Conservation (phyloP, 768 basidiomycete genomes). For the Kwoniella heveanensis region DNA sequence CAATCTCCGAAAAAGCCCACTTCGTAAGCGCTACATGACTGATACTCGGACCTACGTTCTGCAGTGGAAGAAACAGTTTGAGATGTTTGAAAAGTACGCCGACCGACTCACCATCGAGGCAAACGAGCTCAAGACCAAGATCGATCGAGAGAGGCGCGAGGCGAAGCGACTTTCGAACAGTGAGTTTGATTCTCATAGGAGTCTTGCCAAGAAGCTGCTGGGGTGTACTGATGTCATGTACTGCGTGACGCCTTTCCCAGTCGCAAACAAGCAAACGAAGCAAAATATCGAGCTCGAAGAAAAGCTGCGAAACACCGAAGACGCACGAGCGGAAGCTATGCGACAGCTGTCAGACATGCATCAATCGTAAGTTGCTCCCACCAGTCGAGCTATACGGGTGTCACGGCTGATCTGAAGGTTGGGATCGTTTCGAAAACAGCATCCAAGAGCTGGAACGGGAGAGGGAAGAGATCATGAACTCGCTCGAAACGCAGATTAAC, state of each 20-base stretch:
- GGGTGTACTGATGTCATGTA: no score
- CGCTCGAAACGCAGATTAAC: slow-evolving; percentile 48
- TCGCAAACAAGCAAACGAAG: slow-evolving; percentile 30
- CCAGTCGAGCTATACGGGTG: no score
- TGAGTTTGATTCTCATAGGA: slow-evolving; percentile 58
- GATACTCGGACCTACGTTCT: no score
- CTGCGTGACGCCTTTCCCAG: slow-evolving; percentile 9
- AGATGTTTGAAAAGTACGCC: slow-evolving; percentile 90
- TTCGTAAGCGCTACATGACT: no score
- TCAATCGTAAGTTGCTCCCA: slow-evolving; percentile 77
- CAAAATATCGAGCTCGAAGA: slow-evolving; percentile 33
- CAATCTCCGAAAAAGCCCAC: no score
- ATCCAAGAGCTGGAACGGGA: slow-evolving; percentile 54
- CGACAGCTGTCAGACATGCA: slow-evolving; percentile 82
- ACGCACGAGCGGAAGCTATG: slow-evolving; percentile 75
- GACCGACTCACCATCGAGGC: slow-evolving; percentile 78
- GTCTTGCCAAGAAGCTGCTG: slow-evolving; percentile 77
- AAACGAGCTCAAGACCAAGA: slow-evolving; percentile 77
- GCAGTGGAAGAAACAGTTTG: slow-evolving; percentile 85
- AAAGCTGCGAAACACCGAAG: slow-evolving; percentile 75
- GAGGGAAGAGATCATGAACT: slow-evolving; percentile 51
- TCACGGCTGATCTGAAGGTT: no score
- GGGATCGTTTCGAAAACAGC: no score
- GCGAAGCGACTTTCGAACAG: slow-evolving; percentile 71
- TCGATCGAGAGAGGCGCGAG: slow-evolving; percentile 87